phyloP scores from a whole-genome alignment of 495 filamentous ascomycete species.

The Aspergillus asperescens region DNA sequence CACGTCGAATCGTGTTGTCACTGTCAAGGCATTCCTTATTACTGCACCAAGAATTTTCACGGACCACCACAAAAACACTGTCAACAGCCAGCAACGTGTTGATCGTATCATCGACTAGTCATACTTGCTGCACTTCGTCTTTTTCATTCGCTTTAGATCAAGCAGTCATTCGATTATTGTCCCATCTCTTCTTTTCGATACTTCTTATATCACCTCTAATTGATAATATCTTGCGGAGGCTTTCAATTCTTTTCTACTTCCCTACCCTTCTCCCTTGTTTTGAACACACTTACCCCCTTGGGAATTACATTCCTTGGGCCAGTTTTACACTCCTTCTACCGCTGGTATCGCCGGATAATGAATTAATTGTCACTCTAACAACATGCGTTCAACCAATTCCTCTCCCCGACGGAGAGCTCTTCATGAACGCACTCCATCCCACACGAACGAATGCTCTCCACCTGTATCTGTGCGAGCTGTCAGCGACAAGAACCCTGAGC shows the following conservation, averaged over 20 bases:
- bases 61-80: constrained; percentile 20
- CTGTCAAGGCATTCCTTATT: constrained; percentile 35
- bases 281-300: not conserved
- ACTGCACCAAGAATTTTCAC: constrained; percentile 19
- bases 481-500: constrained; percentile 28
- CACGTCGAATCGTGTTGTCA: constrained; percentile 12
- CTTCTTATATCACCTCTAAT: constrained; percentile 9
- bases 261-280: constrained; percentile 7
- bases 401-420: constrained; percentile 42
- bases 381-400: constrained; percentile 29
- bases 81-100: constrained; percentile 9
- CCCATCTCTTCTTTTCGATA: constrained; percentile 9
- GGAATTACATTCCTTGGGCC: constrained; percentile 7
- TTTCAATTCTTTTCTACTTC: constrained; percentile 13
- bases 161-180: constrained; percentile 11
- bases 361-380: constrained; percentile 27
- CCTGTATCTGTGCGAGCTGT: constrained; percentile 35
- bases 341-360: constrained; percentile 27
- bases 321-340: constrained; percentile 4
- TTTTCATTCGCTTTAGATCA: not conserved
- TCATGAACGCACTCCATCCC: constrained; percentile 50
- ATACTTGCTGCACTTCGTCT: constrained; percentile 4
- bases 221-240: constrained; percentile 9
- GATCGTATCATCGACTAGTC: constrained; percentile 12
- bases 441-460: constrained; percentile 42